Conservation (phyloP, 257 asterid genomes). For the Nicotiana obtusifolia region DNA sequence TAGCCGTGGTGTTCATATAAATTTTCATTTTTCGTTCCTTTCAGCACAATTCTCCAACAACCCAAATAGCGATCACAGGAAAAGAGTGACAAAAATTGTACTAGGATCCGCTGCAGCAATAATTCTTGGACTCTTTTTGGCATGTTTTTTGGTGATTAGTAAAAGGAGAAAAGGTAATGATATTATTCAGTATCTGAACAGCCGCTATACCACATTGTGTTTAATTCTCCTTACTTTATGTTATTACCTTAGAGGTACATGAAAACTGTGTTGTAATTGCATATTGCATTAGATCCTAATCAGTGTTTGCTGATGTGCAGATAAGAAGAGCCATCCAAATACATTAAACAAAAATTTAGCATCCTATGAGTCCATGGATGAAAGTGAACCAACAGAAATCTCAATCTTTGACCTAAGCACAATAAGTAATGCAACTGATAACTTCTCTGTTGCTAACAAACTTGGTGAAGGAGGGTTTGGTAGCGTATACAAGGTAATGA, state of each 20-base stretch:
- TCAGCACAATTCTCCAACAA: constrained; percentile 17
- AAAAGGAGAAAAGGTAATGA: constrained; percentile 18
- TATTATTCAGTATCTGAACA: neutral
- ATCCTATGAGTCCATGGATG: constrained; percentile 8
- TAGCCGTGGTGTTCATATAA: neutral
- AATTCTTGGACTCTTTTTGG: constrained; percentile 7
- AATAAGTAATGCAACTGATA: constrained; percentile 20
- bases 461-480: constrained; percentile 38
- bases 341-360: neutral
- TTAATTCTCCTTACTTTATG: too few species aligned
- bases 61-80: constrained; percentile 12
- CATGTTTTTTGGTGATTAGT: constrained; percentile 13
- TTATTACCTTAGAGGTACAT: too few species aligned
- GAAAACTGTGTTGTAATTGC: neutral
- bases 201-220: too few species aligned
- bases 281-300: neutral
- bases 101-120: constrained; percentile 20
- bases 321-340: neutral
- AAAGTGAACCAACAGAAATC: neutral
- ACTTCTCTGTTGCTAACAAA: constrained; percentile 19
- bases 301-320: neutral
- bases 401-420: constrained; percentile 12
- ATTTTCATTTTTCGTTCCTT: neutral
- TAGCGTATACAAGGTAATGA: constrained; percentile 31
- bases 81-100: neutral